Conservation (phyloP, 2,329 filamentous ascomycete genomes). For the Penicillium sumatraense region DNA sequence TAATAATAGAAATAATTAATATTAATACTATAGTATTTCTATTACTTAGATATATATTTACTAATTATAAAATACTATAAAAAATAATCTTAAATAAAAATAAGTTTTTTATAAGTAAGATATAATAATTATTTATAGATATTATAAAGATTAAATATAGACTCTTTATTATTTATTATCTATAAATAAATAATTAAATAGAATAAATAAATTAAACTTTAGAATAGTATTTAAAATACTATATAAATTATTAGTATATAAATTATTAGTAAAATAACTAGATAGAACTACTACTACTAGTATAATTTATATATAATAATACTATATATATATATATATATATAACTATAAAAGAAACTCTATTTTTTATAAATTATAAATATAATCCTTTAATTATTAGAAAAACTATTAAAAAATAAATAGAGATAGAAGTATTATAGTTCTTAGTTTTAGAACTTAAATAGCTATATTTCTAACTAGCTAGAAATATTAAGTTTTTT, state of each 20-base stretch:
- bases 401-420: not conserved
- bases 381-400: not conserved
- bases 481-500: not conserved
- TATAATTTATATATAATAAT: not conserved
- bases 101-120: too few relatives aligned
- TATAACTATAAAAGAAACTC: not conserved
- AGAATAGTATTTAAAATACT: not conserved
- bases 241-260: slow-evolving; percentile 1
- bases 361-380: too few relatives aligned
- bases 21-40: not conserved
- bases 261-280: slow-evolving; percentile 13
- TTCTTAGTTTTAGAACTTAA: not conserved
- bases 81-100: too few relatives aligned
- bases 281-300: not conserved
- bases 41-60: not conserved
- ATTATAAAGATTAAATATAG: slow-evolving; percentile 3
- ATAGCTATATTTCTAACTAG: not conserved
- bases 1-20: not conserved
- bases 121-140: slow-evolving; percentile 3
- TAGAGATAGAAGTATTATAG: not conserved
- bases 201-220: not conserved
- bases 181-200: slow-evolving; percentile 3
- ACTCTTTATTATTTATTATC: slow-evolving; percentile 4
- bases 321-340: not conserved
- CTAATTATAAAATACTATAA: too few relatives aligned